A percentile compares a stretch with the other conserved stretches of the same genome.
phyloP scores from a whole-genome alignment of 106 monocot genomes.

The Posidonia australis region DNA sequence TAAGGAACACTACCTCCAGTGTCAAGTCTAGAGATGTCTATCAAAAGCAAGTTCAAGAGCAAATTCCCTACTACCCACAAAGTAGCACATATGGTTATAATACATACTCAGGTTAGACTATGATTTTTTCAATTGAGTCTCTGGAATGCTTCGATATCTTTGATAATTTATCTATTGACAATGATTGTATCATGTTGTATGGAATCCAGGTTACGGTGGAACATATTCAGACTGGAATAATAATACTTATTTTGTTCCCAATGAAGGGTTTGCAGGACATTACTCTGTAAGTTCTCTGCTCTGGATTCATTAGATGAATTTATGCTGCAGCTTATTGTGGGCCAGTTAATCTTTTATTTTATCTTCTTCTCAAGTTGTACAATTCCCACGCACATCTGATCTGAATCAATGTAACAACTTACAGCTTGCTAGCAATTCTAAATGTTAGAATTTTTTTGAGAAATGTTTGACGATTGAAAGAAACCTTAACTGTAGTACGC shows the following conservation, averaged over 20 bases:
- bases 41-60: background rate
- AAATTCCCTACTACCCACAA: background rate
- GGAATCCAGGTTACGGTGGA: constrained; percentile 2
- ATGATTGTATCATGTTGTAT: background rate
- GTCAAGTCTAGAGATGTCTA: background rate
- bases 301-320: background rate
- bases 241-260: background rate
- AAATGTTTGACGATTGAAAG: too few species aligned
- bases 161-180: background rate
- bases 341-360: background rate
- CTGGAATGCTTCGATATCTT: background rate
- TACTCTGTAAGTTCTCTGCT: background rate
- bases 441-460: too few species aligned
- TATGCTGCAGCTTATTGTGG: background rate
- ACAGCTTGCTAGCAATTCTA: too few species aligned
- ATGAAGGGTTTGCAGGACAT: background rate
- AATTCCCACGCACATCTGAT: background rate
- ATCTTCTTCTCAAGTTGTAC: background rate
- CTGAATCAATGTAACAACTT: background rate
- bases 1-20: background rate
- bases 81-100: background rate
- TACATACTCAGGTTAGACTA: constrained; percentile 1
- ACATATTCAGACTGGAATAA: constrained; percentile 2
- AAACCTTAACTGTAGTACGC: too few species aligned
- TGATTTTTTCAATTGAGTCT: background rate